Evolutionary conservation across 2,329 filamentous ascomycete genomes (phyloP), one percentile per base, ranked within the genome.

Genomic region (Aspergillus persii): DNA sequence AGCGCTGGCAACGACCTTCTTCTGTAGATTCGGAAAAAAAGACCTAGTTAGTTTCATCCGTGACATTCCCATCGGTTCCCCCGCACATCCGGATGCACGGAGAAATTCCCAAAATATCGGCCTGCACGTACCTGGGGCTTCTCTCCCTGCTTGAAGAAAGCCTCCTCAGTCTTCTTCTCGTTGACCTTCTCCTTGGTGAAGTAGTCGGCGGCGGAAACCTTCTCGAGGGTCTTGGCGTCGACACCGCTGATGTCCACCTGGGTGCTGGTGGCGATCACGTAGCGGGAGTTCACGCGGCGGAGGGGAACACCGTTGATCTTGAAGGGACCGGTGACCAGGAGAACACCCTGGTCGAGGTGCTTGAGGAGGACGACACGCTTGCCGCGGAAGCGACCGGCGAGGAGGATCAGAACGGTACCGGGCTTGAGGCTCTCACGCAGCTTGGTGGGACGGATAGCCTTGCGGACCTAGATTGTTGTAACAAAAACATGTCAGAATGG

Each of bases 301-400:
- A 99, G 89, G 73, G 95, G 95, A 70, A 99, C 95, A 82, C 95
- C 95, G 86, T 99, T 99, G 85, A 99, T 90, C 90, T 98, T 99
- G 91, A 98, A 99, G 79, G 95, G 95, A 76, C 95, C 95, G 79
- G 95, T 99, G 76, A 99, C 92, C 80, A 99, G 92, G 81, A 99
- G 92, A 70, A 97, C 92, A 84, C 95, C 95, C 85, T 97, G 92
- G 78, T 91, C 86, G 77, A 99, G 93, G 82, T 89, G 87, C 89
- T 98, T 98, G 81, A 99, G 90, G 83, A 98, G 92, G 77, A 99
- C 86, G 77, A 99, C 95, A 80, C 95, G 95, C 92, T 99, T 99
- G 87, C 95, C 95, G 76, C 95, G 94, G 92, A 98, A 99, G 78
- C 95, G 95, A 77, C 95, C 95, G 81, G 95, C 95, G 79, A 99